Evolutionary conservation across 1,284 basidiomycete species (phyloP), one percentile per base, ranked within the genome.

Genomic region (Malassezia restricta): DNA sequence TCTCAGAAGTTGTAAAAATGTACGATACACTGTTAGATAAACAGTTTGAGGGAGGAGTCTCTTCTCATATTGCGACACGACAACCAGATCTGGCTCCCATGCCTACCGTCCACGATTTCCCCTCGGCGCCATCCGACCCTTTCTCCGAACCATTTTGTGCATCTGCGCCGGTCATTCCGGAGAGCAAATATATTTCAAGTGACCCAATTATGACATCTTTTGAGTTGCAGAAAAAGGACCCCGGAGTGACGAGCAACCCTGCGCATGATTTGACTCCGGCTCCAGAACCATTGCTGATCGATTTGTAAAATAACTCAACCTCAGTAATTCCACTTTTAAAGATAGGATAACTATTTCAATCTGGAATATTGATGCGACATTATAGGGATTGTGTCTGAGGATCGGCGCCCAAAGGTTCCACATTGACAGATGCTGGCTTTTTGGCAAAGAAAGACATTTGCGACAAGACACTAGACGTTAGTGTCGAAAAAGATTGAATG

Each of bases 11-110:
- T 0, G 88, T 95, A 40, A 84, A 84, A 61, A 76, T 92, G 2
- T 95, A 94, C 72, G 89, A 94, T 64, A 80, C 83, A 48, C 77
- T 94, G 12, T 77, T 94, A 41, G 88, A 88, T 32, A 81, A 87
- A 49, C 90, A 94, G 63, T 76, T 90, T 58, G 40, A 15, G 3
- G 33, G 15, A 2, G 5, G 33, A 35, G 33, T 12, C 33, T 35
- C 33, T 35, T 35, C 5, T 12, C 33, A 35, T 35, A 5, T 2
- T 24, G 20, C 4, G 20, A 2, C 20, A 24, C 20, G 20, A 24
- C 20, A 24, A 24, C 20, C 20, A 24, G 20, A 24, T 24, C 2
- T 24, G 20, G 20, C 20, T 24, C 20, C 20, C 20, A 24, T 24
- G 20, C 20, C 20, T 24, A 24, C 20, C 20, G 20, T 24, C 20